Conservation (phyloP, 345 rosid species). For the Dipteronia dyeriana region DNA sequence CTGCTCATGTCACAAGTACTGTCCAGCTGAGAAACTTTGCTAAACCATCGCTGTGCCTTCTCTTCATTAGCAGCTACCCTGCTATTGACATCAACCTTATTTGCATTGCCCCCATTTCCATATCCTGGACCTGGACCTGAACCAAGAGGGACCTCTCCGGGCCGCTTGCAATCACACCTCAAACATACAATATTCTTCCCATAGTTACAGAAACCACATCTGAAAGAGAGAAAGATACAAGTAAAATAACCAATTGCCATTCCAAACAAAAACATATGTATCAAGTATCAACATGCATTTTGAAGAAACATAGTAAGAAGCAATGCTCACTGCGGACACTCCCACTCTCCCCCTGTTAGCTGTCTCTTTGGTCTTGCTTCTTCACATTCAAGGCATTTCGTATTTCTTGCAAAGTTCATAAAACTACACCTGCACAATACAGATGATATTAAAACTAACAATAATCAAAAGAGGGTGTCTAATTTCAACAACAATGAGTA, state of each 20-base stretch:
- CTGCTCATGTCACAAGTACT: conserved; percentile 50
- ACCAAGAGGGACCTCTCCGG: conserved; percentile 42
- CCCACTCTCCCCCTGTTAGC: conserved; percentile 94
- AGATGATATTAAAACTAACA: conserved; percentile 13
- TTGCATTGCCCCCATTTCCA: conserved; percentile 33
- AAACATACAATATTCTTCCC: conserved; percentile 79
- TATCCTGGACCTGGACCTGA: conserved; percentile 34
- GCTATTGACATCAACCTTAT: conserved; percentile 46
- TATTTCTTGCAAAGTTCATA: conserved; percentile 90
- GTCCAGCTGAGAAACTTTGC: conserved; percentile 66
- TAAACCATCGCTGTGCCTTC: conserved; percentile 79
- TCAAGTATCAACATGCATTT: not conserved
- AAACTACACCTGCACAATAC: conserved; percentile 75
- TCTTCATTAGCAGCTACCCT: conserved; percentile 73
- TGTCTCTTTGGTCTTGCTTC: conserved; percentile 84
- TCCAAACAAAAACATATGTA: conserved; percentile 1
- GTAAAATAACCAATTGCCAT: conserved; percentile 20
- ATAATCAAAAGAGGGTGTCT: not conserved
- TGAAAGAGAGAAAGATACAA: conserved; percentile 32
- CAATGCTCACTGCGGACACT: conserved; percentile 90
- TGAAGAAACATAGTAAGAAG: conserved; percentile 16
- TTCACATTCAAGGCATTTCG: conserved; percentile 85
- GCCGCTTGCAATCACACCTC: conserved; percentile 92
- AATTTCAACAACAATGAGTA: not conserved
- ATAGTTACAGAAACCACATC: conserved; percentile 83